Conservation (phyloP, 2,329 filamentous ascomycete species). For the Mycogone perniciosa region DNA sequence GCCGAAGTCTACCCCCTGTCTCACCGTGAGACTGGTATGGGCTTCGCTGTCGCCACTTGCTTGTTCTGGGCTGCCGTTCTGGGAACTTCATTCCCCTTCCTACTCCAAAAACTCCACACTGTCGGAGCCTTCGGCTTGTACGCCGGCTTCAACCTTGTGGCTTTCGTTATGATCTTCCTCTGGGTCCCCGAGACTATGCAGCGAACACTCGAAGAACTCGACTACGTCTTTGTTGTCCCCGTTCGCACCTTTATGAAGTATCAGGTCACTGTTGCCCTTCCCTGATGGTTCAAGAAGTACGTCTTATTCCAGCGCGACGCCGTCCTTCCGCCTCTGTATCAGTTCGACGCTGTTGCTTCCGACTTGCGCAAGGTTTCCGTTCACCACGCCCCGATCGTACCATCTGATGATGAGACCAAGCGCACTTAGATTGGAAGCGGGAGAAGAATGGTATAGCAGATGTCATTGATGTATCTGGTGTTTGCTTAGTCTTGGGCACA, state of each 20-base stretch:
- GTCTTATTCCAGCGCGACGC: constrained; percentile 27
- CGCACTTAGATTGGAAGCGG: background rate
- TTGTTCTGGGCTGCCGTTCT: constrained; percentile 48
- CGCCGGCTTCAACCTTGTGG: constrained; percentile 49
- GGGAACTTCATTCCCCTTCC: constrained; percentile 45
- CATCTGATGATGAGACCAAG: constrained; percentile 8
- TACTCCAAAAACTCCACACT: constrained; percentile 31
- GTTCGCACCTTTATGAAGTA: constrained; percentile 36
- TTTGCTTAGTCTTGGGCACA: constrained; percentile 1
- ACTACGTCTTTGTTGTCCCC: constrained; percentile 45
- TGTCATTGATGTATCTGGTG: background rate
- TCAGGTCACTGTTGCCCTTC: constrained; percentile 26
- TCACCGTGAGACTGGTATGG: constrained; percentile 59
- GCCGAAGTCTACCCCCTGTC: constrained; percentile 60
- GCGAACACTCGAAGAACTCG: constrained; percentile 43
- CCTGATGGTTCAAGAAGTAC: constrained; percentile 28
- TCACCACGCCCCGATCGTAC: constrained; percentile 2
- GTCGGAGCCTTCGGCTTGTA: constrained; percentile 43
- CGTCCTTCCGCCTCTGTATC: constrained; percentile 30
- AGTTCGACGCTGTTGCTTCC: constrained; percentile 25
- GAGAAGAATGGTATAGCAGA: background rate
- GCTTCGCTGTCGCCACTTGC: constrained; percentile 55
- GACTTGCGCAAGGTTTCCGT: constrained; percentile 8
- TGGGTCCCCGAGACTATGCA: constrained; percentile 49
- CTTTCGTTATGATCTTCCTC: constrained; percentile 48